phyloP scores from a whole-genome alignment of 306 rosid species.

The Spatholobus suberectus region DNA sequence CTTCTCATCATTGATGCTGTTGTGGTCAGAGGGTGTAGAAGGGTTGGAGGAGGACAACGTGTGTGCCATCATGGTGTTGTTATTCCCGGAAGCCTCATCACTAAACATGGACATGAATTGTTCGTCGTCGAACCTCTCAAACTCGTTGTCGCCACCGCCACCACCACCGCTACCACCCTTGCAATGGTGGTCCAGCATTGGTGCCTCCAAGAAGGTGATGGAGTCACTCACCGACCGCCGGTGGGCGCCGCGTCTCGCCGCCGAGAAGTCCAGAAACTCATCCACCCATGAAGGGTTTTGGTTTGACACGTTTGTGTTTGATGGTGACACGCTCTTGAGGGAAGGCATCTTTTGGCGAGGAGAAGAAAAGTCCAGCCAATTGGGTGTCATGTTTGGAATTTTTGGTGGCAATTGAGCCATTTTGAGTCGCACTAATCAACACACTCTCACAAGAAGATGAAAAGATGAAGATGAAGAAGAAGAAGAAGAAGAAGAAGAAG shows the following conservation, averaged over 20 bases:
- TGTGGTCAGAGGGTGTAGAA: slow-evolving; percentile 78
- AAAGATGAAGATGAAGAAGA: neutral
- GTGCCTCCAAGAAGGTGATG: slow-evolving; percentile 66
- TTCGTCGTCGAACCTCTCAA: slow-evolving; percentile 81
- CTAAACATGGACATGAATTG: slow-evolving; percentile 86
- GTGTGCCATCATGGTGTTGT: slow-evolving; percentile 29
- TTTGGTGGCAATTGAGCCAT: slow-evolving; percentile 98
- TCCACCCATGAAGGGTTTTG: slow-evolving; percentile 87
- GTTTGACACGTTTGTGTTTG: neutral
- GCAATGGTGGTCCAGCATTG: slow-evolving; percentile 58
- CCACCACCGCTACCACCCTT: neutral
- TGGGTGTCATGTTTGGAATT: slow-evolving; percentile 71
- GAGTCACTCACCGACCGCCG: slow-evolving; percentile 85
- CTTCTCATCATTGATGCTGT: slow-evolving; percentile 73
- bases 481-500: neutral
- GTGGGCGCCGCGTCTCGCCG: slow-evolving; percentile 73
- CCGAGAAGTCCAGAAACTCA: slow-evolving; percentile 84
- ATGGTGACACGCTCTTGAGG: slow-evolving; percentile 44
- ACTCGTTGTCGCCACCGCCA: slow-evolving; percentile 41
- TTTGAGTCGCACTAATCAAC: neutral
- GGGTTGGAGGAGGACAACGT: slow-evolving; percentile 72
- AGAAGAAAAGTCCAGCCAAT: slow-evolving; percentile 69
- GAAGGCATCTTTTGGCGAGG: slow-evolving; percentile 55
- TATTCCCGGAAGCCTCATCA: slow-evolving; percentile 56
- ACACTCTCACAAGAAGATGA: neutral